Evolutionary conservation across 768 basidiomycete species (phyloP), one percentile per base, ranked within the genome.

Genomic region (Lentinus brumalis): DNA sequence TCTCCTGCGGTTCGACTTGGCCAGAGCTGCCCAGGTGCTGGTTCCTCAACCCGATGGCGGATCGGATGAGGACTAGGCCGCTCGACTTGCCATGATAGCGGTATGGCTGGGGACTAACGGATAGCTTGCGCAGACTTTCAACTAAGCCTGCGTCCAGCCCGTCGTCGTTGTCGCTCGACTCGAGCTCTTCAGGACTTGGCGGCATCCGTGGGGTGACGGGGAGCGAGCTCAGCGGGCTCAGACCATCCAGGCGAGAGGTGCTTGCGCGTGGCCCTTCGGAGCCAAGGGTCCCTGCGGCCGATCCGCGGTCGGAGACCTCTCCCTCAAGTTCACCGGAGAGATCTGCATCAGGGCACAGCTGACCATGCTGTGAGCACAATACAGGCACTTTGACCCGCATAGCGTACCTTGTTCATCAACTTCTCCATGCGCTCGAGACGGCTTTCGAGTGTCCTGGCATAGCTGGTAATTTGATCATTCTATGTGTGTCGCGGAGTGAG

Each of bases 351-450:
- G 30, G 41, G 45, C 40, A 55, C 4, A 55, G 31, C 46, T 49
- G 35, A 35, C 21, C 9, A 26, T 9, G 18, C 35, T 35, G 9
- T 29, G 7, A 35, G 35, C 35, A 3, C 12, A 16, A 5, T 21
- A 29, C 5, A 32, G 8, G 46, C 14, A 9, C 7, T 15, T 5
- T 5, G 5, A 21, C 44, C 11, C 9, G 18, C 16, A 5, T 12
- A 14, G 6, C 10, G 14, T 9, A 59, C 58, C 45, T 53, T 31
- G 2, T 53, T 38, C 12, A 59, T 14, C 1, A 53, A 32, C 18
- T 46, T 29, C 29, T 59, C 58, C 39, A 59, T 31, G 7, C 45
- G 42, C 16, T 45, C 21, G 4, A 59, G 31, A 47, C 58, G 58
- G 21, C 39, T 40, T 26, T 59, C 58, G 4, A 59, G 51, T 12